Evolutionary conservation across 306 rosid genomes (phyloP).

Genomic region (Quercus cerris): DNA sequence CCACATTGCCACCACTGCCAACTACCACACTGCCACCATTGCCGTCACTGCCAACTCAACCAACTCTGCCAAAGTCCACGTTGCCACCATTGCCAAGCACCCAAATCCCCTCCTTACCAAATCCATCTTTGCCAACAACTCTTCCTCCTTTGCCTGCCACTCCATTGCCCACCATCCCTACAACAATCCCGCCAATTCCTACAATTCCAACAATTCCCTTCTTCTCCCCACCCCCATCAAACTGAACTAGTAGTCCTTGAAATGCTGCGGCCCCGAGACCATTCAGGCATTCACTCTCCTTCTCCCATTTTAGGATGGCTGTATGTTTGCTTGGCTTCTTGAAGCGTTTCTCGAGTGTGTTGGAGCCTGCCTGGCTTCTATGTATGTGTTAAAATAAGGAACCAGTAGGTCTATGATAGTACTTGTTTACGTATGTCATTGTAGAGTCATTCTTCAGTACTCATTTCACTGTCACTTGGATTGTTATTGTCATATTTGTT

Average conservation of each 20-base stretch:
- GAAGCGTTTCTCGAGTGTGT: too few species aligned
- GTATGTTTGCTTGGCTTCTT: background rate
- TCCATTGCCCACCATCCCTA: constrained; percentile 15
- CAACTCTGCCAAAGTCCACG: constrained; percentile 21
- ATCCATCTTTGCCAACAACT: constrained; percentile 11
- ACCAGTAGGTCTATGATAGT: too few species aligned
- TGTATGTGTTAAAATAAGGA: background rate
- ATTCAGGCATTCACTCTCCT: background rate
- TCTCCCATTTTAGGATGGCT: background rate
- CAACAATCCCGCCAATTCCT: constrained; percentile 10
- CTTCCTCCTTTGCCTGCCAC: constrained; percentile 24
- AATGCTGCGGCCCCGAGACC: background rate
- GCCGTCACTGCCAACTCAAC: background rate
- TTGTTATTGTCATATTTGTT: background rate
- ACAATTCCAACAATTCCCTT: constrained; percentile 1
- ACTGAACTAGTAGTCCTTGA: background rate
- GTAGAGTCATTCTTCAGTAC: background rate
- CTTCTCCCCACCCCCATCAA: constrained; percentile 28
- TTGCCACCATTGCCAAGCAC: constrained; percentile 26
- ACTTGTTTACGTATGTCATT: background rate
- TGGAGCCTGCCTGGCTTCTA: background rate
- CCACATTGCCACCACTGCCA: constrained; percentile 11
- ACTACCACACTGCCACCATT: background rate
- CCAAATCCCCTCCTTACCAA: constrained; percentile 11
- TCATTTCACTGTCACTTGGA: background rate